phyloP scores from a whole-genome alignment of 139 green algal species.

The Closterium sp. region DNA sequence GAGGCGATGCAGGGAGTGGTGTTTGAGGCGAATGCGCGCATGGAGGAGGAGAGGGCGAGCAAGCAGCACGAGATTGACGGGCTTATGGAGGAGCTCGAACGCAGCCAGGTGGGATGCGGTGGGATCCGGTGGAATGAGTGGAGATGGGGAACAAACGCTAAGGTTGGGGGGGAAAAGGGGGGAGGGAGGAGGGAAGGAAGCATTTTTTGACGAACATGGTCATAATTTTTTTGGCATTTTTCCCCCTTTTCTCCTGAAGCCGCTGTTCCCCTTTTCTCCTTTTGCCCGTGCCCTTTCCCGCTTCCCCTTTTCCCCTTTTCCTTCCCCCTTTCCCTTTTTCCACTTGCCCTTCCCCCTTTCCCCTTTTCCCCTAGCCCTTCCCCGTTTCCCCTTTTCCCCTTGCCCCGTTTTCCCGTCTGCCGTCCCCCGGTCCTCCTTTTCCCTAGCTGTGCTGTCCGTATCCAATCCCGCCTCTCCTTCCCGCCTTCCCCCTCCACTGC shows the following conservation, averaged over 20 bases:
- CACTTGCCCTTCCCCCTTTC: background rate
- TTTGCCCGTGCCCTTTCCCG: background rate
- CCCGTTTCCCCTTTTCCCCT: background rate
- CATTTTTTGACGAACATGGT: no score
- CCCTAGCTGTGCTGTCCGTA: no score
- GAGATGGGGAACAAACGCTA: background rate
- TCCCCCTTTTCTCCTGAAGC: no score
- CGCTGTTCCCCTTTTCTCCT: no score
- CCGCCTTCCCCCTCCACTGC: no score
- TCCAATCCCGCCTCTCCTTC: background rate
- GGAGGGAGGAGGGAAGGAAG: no score
- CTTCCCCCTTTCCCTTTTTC: background rate
- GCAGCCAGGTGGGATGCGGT: slow-evolving; percentile 50
- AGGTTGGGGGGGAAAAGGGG: no score
- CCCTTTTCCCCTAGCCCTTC: background rate
- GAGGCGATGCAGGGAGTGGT: slow-evolving; percentile 26
- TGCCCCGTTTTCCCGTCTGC: no score
- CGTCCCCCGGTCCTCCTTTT: no score
- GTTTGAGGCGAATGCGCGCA: slow-evolving; percentile 39
- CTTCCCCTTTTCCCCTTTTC: background rate
- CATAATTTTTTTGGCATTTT: no score
- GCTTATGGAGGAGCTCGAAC: slow-evolving; percentile 63
- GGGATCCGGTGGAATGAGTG: background rate
- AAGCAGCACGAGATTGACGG: slow-evolving; percentile 76
- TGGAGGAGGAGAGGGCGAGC: slow-evolving; percentile 40